Evolutionary conservation across 2,329 filamentous ascomycete species (phyloP).

Genomic region (Exophiala sp.): DNA sequence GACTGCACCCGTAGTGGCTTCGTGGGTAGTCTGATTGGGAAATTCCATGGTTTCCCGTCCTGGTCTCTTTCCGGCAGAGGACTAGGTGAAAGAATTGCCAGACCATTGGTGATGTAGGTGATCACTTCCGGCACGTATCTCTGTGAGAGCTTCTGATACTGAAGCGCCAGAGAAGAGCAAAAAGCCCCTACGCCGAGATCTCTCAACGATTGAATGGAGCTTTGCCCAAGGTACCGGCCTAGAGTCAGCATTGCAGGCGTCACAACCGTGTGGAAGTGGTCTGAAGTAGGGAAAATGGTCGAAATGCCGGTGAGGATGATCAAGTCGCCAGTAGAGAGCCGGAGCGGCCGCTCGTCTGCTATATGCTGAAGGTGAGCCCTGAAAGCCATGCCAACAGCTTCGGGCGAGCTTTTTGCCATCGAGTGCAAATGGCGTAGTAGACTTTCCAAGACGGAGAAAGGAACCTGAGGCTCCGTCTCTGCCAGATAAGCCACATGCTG

Average conservation of each 20-base stretch:
- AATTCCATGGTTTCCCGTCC: conserved; percentile 13
- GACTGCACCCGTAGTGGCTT: conserved; percentile 46
- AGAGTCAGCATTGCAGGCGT: conserved; percentile 87
- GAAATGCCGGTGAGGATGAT: conserved; percentile 76
- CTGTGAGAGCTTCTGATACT: conserved; percentile 78
- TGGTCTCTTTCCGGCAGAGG: conserved; percentile 11
- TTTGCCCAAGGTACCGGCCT: conserved; percentile 73
- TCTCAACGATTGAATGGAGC: conserved; percentile 56
- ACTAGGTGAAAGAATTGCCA: conserved; percentile 55
- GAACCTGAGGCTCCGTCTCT: conserved; percentile 37
- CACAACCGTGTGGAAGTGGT: conserved; percentile 93
- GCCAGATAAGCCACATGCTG: conserved; percentile 56
- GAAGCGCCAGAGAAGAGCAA: conserved; percentile 68
- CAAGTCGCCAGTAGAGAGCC: conserved; percentile 63
- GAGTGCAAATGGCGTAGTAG: conserved; percentile 88
- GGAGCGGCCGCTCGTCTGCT: conserved; percentile 47
- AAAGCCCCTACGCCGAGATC: conserved; percentile 72
- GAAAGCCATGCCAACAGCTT: conserved; percentile 71
- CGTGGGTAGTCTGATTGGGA: conserved; percentile 35
- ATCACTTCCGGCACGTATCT: conserved; percentile 84
- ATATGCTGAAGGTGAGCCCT: conserved; percentile 61
- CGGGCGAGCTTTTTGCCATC: conserved; percentile 75
- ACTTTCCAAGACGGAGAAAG: conserved; percentile 67
- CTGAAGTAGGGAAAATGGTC: conserved; percentile 85
- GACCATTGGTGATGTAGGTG: conserved; percentile 70